phyloP scores from a whole-genome alignment of 164 flowering plant genomes.

The Kingdonia uniflora region DNA sequence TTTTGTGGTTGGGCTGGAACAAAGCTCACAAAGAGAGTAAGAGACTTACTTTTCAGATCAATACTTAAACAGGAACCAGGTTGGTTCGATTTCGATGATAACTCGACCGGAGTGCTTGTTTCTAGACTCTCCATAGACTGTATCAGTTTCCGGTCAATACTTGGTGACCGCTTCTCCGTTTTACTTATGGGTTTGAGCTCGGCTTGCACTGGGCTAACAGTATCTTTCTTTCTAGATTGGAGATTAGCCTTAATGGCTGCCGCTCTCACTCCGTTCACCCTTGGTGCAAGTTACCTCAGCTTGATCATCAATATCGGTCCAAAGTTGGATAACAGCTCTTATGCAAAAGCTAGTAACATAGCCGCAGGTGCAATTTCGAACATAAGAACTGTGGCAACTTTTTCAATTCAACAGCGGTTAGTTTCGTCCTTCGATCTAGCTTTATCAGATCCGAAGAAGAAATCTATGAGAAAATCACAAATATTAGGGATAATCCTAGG shows the following conservation, averaged over 20 bases:
- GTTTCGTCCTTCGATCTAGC: slow-evolving; percentile 47
- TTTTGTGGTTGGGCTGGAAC: slow-evolving; percentile 76
- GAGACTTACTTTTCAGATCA: slow-evolving; percentile 42
- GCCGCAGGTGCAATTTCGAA: slow-evolving; percentile 68
- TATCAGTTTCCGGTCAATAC: slow-evolving; percentile 47
- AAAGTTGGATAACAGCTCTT: slow-evolving; percentile 42
- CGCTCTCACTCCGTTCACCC: slow-evolving; percentile 59
- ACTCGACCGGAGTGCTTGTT: slow-evolving; percentile 51
- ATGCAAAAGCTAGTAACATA: slow-evolving; percentile 60
- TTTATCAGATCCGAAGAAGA: slow-evolving; percentile 41
- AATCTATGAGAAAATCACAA: slow-evolving; percentile 41
- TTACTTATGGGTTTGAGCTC: slow-evolving; percentile 57
- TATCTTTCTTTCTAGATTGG: slow-evolving; percentile 38
- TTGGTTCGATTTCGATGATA: slow-evolving; percentile 64
- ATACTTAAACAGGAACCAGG: slow-evolving; percentile 70
- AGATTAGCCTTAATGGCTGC: slow-evolving; percentile 41
- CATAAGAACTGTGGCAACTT: slow-evolving; percentile 57
- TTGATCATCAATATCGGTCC: slow-evolving; percentile 61
- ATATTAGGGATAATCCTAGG: slow-evolving; percentile 54
- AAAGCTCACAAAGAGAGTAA: slow-evolving; percentile 48
- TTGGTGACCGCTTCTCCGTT: slow-evolving; percentile 56
- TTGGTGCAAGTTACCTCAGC: slow-evolving; percentile 68
- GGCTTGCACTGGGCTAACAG: slow-evolving; percentile 46
- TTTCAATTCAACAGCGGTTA: slow-evolving; percentile 48
- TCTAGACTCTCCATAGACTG: slow-evolving; percentile 50